Base-by-base conservation (phyloP, 768 basidiomycete genomes). In the Pleurotus tuoliensis region DNA sequence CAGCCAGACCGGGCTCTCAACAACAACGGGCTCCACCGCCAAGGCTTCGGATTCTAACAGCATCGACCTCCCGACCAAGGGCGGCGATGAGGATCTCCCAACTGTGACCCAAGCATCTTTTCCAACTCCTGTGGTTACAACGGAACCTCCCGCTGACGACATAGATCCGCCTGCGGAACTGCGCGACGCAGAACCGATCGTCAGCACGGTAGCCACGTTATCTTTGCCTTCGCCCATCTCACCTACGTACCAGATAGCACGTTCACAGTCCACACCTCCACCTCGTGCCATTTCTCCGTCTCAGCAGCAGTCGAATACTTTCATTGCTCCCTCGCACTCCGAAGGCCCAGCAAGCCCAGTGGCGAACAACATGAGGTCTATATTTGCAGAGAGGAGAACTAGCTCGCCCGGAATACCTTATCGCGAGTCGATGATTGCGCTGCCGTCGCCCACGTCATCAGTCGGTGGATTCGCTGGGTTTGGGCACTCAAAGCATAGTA, bases 401-500 rank as follows among this genome's bases (percentile, higher is more conserved):
- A 53, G 51, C 25, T 53, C 51, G 39, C 47, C 55, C 8, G 49
- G 51, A 20, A 53, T 62, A 6, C 65, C 70, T 24, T 51, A 67
- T 22, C 71, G 69, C n/a, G 72, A 75, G 51, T 58, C 67, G 2
- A 37, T 66, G 9, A 60, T 61, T 43, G 58, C 65, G 20, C 57
- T 67, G 5, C 66, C 67, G 4, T 67, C 69, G 27, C 67, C 58
- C 50, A 69, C 61, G 55, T 53, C 51, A 4, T 53, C 51, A 18
- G n/a, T 53, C 5, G 51, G 51, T n/a, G 49, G 49, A 25, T 53
- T 40, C 25, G 39, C 37, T 40, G 51, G 51, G 37, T 41, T 53
- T 5, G 51, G 51, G 39, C 62, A 69, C 15, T 81, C 78, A 4
- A 79, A 80, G 55, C 77, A 76, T 38, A 73, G 70, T 41, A 81